phyloP scores from a whole-genome alignment of 441 rosid genomes.

The Brassica balearica region DNA sequence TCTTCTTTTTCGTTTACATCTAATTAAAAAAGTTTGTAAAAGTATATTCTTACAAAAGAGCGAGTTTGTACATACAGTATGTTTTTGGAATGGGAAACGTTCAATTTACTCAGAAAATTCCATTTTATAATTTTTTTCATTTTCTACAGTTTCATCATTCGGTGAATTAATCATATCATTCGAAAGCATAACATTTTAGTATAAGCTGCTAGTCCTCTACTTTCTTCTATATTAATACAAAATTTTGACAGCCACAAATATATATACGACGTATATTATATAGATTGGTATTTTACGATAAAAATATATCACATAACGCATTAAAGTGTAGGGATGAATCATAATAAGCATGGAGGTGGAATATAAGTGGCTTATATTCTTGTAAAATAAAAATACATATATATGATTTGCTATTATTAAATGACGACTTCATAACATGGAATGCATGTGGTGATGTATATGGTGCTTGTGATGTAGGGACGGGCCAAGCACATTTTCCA shows the following conservation, averaged over 20 bases:
- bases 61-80: not conserved
- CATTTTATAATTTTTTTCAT: not conserved
- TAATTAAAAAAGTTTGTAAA: not conserved
- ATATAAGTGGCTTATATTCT: constrained; percentile 17
- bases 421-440: constrained; percentile 38
- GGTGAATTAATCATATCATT: not conserved
- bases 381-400: too few relatives aligned
- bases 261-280: not conserved
- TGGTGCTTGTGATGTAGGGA: constrained; percentile 51
- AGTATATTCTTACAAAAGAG: not conserved
- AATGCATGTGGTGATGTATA: constrained; percentile 47
- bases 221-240: not conserved
- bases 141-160: not conserved
- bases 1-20: not conserved
- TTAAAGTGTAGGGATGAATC: constrained; percentile 31
- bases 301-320: constrained; percentile 21
- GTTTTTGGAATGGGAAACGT: not conserved
- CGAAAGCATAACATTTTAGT: constrained; percentile 11
- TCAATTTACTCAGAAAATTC: not conserved
- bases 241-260: constrained; percentile 24
- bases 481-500: constrained; percentile 39
- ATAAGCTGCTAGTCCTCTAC: not conserved
- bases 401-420: constrained; percentile 25
- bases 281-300: not conserved
- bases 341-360: constrained; percentile 34